These are phyloP conservation scores for Globisporangium irregulare DNA, from an alignment of 352 stramenopile species.

Conservation along the genomic window DNA sequence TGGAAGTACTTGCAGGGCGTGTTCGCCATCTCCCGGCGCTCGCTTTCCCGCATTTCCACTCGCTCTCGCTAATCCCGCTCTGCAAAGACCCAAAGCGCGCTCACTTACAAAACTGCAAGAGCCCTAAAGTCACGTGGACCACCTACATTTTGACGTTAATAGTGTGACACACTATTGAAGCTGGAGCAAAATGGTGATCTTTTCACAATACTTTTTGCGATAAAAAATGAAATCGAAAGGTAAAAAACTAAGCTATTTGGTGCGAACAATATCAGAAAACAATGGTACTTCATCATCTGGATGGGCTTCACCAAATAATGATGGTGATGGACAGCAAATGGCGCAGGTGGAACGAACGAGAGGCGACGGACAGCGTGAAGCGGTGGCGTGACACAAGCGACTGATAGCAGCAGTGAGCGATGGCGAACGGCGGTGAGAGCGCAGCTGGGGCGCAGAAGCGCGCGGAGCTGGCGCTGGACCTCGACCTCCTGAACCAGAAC, in stretches of 20 bases:
- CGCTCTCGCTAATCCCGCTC: neutral
- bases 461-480: conserved; percentile 7
- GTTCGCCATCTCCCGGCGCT: neutral
- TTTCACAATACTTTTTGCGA: no score
- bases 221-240: no score
- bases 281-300: neutral
- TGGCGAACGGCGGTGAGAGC: neutral
- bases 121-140: neutral
- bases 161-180: neutral
- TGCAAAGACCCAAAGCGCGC: neutral
- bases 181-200: no score
- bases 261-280: no score
- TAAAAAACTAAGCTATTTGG: no score
- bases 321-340: neutral
- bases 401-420: neutral
- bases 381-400: neutral
- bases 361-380: neutral
- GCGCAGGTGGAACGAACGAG: neutral
- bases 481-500: conserved; percentile 6
- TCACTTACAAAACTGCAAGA: neutral
- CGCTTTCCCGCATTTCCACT: conserved; percentile 2
- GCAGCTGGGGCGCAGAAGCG: neutral
- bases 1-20: conserved; percentile 12
- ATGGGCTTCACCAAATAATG: neutral
- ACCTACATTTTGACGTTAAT: neutral